Evolutionary conservation across 129 eudicot genomes (phyloP).

Genomic region (Smallanthus sonchifolius): DNA sequence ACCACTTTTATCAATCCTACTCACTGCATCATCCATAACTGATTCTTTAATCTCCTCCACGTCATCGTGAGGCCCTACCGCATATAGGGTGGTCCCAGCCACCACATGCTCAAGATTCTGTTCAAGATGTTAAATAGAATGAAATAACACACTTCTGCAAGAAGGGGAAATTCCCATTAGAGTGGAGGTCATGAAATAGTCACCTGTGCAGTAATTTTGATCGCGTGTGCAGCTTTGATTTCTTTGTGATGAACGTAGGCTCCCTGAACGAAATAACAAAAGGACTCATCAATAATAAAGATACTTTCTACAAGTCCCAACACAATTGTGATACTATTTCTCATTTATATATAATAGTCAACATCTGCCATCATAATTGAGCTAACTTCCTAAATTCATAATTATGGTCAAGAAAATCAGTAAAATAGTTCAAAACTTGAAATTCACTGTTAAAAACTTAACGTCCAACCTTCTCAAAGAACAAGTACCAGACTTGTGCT

Average conservation of each 20-base stretch:
- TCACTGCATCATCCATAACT: slow-evolving; percentile 81
- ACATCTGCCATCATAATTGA: neutral
- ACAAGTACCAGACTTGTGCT: neutral
- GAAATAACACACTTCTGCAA: neutral
- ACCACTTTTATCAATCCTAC: slow-evolving; percentile 70
- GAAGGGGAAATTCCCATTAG: neutral
- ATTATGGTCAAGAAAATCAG: neutral
- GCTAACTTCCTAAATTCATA: neutral
- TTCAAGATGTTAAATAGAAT: neutral
- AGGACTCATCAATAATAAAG: neutral
- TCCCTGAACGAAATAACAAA: slow-evolving; percentile 51
- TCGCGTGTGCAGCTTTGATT: slow-evolving; percentile 94
- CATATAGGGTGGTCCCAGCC: slow-evolving; percentile 75
- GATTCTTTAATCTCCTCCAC: slow-evolving; percentile 57
- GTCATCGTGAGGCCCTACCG: slow-evolving; percentile 71
- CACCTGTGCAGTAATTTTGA: slow-evolving; percentile 91
- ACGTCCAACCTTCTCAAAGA: neutral
- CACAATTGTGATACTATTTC: neutral
- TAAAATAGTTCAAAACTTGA: neutral
- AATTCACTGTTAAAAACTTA: neutral
- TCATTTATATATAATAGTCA: neutral
- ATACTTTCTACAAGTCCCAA: neutral
- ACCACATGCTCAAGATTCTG: slow-evolving; percentile 96
- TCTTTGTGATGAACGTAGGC: slow-evolving; percentile 70
- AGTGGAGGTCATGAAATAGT: neutral